Base-by-base conservation (phyloP, 2,329 filamentous ascomycete species). In the Exserohilum rostratum region DNA sequence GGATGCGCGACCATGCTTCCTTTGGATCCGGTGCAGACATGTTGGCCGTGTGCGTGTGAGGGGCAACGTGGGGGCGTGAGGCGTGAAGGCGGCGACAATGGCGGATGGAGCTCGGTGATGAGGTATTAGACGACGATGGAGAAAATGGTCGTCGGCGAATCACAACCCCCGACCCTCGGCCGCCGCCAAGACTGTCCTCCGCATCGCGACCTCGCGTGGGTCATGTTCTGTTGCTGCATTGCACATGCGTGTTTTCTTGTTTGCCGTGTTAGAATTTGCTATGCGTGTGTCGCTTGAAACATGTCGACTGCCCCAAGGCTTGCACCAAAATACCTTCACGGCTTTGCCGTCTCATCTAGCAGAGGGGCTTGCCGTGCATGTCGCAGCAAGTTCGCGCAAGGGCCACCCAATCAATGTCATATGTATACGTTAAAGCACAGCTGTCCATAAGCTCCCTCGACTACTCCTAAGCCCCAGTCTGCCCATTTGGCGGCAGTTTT, bases 1-100 rank as follows among this genome's bases (percentile, higher is more conserved):
- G 86, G 64, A 90, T 78, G 68, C 83, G 82, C 75, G 82, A 80
- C 83, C 86, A 89, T 66, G 86, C 82, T 74, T 90, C 86, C 71
- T 84, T 82, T 47, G 87, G 87, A 72, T 87, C 85, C 62, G 78
- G 70, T 47, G 66, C 65, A 54, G 69, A 69, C 70, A 76, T 76
- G 37, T 46, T 55, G 66, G 48, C 44, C 48, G 50, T 53, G 46
- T 37, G 42, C 20, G 48, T 61, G 62, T 38, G 64, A 68, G 70
- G 61, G 61, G 70, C 30, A 73, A 44, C 67, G 74, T 47, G 48
- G 72, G 75, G 20, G 72, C 67, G 22, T 50, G 72, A 40, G 67
- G 62, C 59, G 69, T 69, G 29, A 55, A 76, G 48, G 62, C 52
- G 54, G 58, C 55, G 46, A 56, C 44, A 50, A 59, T 51, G 50